Evolutionary conservation across 1,139 yeast species (phyloP), one percentile per base, ranked within the genome.

Genomic region (Suhomyces bokatorum): DNA sequence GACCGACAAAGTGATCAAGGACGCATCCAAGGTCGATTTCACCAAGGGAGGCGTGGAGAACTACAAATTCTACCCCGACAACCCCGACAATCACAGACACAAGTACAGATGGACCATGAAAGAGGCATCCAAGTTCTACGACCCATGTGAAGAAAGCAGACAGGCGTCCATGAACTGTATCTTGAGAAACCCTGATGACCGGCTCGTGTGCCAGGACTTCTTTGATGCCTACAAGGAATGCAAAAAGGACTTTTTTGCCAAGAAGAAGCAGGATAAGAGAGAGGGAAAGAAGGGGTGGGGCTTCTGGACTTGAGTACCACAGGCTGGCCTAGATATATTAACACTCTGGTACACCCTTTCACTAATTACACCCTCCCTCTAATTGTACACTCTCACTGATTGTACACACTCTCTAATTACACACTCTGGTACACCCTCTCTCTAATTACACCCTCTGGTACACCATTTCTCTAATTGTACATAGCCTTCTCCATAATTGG

Each of bases 201-300:
- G 84, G 52, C 77, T 80, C 24, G 80, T 80, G 48, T 93, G 99
- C 63, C 80, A 77, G 51, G 96, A 87, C 51, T 91, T 88, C 59
- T 93, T 91, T 61, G 90, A 85, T 55, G 97, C 97, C 0, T 93
- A 91, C 60, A 76, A 90, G 50, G 98, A 93, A 59, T 93, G 99
- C 66, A 84, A 86, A 58, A 83, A 83, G 59, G 96, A 86, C 57
- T 91, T 96, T 84, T 74, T 73, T 54, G 64, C 63, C 20, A 71
- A 73, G 53, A 69, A 61, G 53, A 69, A 59, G 48, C 57, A 63
- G 44, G 78, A 74, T 49, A 64, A 62, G 48, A 53, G 55, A 24
- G 65, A 66, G 36, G 78, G 80, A 0, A 66, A 61, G 50, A 69
- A 70, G 30, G 79, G 79, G 8, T 74, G 79, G 79, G 78, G 77